Base-by-base conservation (phyloP, 306 rosid genomes). In the Trichosanthes cucumerina region DNA sequence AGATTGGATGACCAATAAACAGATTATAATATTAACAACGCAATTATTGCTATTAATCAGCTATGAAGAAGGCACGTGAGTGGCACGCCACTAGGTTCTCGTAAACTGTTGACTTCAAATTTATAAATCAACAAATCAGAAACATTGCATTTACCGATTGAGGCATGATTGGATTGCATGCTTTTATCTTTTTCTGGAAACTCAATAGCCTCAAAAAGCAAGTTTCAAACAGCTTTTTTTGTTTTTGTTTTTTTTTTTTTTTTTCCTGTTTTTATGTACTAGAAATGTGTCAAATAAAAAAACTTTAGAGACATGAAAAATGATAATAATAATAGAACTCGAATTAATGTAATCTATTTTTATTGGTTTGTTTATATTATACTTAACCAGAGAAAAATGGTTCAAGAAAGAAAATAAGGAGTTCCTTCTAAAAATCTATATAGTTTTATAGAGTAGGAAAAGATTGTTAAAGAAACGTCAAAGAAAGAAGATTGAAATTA, bases 141-240 rank as follows among this genome's bases (percentile, higher is more conserved):
- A 43, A 16, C 56, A 73, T 73, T 73, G 23, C 77, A 73, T 73
- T 73, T 73, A 46, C 77, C 60, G 49, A 73, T 28, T 47, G 77
- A 49, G 60, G 24, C 13, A 73, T 47, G 77, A 73, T 73, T 73
- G 58, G 77, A 28, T 47, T 73, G 43, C 77, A 73, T 73, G 77
- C 12, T 47, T 72, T 72, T 73, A 52, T 28, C 26, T 73, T 73
- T 73, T 28, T 73, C 9, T 73, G 14, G 72, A 26, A 73, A 49
- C 59, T 33, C 59, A 72, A 13, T 11, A 11, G 2, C 57, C n/a
- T 46, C 33, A 24, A 21, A n/a, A 69, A 11, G n/a, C 75, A 43
- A 12, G 23, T 63, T 63, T 33, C 72, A 34, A 34, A 36, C 6
- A 23, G 10, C 9, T 33, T 1, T 62, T 14, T 33, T 31, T 15